Conservation (phyloP, 2,329 filamentous ascomycete species). For the Pyricularia sp. region DNA sequence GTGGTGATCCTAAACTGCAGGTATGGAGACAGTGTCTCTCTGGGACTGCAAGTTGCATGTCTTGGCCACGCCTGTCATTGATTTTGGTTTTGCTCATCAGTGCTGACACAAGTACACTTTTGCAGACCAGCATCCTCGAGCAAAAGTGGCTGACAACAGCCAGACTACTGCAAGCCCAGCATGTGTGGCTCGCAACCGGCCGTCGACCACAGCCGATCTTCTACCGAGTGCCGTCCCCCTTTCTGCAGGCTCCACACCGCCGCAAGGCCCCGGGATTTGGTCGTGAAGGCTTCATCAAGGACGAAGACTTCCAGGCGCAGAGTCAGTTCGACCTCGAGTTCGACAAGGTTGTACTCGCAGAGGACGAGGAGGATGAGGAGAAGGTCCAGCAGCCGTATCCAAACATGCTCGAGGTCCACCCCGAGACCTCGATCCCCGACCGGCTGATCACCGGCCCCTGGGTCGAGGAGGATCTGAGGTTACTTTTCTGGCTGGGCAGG, state of each 20-base stretch:
- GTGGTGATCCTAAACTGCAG: constrained; percentile 33
- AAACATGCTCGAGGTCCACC: constrained; percentile 16
- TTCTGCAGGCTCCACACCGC: neutral
- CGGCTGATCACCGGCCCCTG: constrained; percentile 16
- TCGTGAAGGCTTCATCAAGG: neutral
- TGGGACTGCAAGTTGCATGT: no score
- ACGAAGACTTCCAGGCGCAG: constrained; percentile 1
- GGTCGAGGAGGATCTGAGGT: constrained; percentile 12
- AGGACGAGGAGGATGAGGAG: neutral
- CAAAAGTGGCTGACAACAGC: constrained; percentile 9
- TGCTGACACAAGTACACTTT: neutral
- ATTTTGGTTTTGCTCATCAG: no score
- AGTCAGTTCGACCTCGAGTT: neutral
- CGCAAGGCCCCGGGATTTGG: neutral
- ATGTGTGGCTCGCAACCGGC: constrained; percentile 7
- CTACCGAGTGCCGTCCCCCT: neutral
- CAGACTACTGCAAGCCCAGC: constrained; percentile 11
- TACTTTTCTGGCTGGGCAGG: constrained; percentile 19
- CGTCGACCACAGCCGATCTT: neutral
- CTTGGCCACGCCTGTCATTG: no score
- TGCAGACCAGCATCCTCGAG: constrained; percentile 6
- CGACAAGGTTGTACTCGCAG: neutral
- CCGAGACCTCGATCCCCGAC: constrained; percentile 14
- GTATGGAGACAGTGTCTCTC: constrained; percentile 16
- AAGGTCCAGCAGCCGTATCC: neutral